These are phyloP conservation scores for Ustilago xerochloae DNA, from an alignment of 1,284 basidiomycete species.

Conservation along the genomic window DNA sequence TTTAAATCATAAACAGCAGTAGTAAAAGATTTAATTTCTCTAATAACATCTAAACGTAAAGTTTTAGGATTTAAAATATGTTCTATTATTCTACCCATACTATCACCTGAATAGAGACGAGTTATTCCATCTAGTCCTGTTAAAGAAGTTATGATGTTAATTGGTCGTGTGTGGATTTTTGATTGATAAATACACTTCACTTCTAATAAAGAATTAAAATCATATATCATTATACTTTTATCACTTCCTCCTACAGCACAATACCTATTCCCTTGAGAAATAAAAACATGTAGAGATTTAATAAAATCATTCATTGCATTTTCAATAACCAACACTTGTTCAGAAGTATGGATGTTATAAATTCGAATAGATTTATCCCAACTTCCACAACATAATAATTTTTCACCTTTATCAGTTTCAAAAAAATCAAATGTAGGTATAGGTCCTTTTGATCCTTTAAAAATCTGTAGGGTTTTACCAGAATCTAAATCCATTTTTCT, in stretches of 20 bases:
- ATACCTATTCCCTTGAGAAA: neutral
- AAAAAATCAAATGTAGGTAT: constrained; percentile 16
- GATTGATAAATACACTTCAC: constrained; percentile 11
- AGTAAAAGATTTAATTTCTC: constrained; percentile 36
- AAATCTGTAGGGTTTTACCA: constrained; percentile 22
- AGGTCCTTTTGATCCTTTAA: constrained; percentile 35
- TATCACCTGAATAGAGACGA: constrained; percentile 43
- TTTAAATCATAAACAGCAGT: constrained; percentile 39
- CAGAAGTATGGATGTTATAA: neutral
- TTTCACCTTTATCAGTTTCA: neutral
- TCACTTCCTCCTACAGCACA: constrained; percentile 45
- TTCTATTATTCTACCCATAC: constrained; percentile 48
- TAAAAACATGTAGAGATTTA: constrained; percentile 37
- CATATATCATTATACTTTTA: constrained; percentile 33
- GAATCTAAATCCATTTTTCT: constrained; percentile 27
- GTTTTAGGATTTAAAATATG: constrained; percentile 6
- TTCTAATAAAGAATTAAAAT: constrained; percentile 1
- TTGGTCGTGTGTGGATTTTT: constrained; percentile 42
- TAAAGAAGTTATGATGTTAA: constrained; percentile 27
- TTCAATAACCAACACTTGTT: neutral
- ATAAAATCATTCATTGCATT: constrained; percentile 48
- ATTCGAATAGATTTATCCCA: constrained; percentile 44
- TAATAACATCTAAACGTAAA: constrained; percentile 4
- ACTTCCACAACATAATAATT: constrained; percentile 30
- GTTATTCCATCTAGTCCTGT: neutral